Evolutionary conservation across 768 basidiomycete species (phyloP).

Genomic region (Lanmaoa rubissima): DNA sequence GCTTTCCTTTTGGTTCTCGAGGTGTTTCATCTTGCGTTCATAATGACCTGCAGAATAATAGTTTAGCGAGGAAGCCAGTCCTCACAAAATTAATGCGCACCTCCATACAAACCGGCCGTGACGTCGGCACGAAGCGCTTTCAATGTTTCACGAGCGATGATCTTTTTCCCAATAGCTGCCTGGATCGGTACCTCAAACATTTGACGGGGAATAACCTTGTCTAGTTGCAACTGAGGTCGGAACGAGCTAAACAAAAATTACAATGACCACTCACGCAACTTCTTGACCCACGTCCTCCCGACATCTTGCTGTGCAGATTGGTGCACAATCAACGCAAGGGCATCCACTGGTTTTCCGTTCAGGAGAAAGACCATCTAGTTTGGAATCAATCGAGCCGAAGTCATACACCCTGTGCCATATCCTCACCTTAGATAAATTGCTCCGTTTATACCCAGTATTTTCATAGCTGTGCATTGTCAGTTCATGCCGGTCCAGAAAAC

Average conservation of each 20-base stretch:
- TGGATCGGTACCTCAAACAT: slow-evolving; percentile 96
- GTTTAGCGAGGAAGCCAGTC: not conserved
- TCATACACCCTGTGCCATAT: not conserved
- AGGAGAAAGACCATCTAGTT: slow-evolving; percentile 85
- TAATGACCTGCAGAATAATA: slow-evolving; percentile 61
- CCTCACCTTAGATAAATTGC: slow-evolving; percentile 78
- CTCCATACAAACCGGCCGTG: slow-evolving; percentile 91
- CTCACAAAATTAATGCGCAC: slow-evolving; percentile 33
- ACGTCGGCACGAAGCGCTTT: slow-evolving; percentile 88
- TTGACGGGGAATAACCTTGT: slow-evolving; percentile 90
- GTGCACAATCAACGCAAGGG: slow-evolving; percentile 90
- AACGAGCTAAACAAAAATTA: not conserved
- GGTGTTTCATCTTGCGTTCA: slow-evolving; percentile 88
- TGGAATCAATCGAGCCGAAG: not conserved
- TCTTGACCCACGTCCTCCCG: slow-evolving; percentile 85
- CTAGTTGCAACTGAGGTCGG: slow-evolving; percentile 35
- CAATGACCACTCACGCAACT: slow-evolving; percentile 66
- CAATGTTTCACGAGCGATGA: slow-evolving; percentile 87
- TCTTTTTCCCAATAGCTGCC: slow-evolving; percentile 81
- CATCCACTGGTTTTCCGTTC: slow-evolving; percentile 88
- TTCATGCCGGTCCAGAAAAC: not conserved
- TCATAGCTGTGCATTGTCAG: slow-evolving; percentile 69
- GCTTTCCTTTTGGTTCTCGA: slow-evolving; percentile 90
- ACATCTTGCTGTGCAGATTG: slow-evolving; percentile 71
- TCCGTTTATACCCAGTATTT: slow-evolving; percentile 82